These are phyloP conservation scores for Primulina tabacum DNA, from an alignment of 257 asterid species.

Conservation along the genomic window DNA sequence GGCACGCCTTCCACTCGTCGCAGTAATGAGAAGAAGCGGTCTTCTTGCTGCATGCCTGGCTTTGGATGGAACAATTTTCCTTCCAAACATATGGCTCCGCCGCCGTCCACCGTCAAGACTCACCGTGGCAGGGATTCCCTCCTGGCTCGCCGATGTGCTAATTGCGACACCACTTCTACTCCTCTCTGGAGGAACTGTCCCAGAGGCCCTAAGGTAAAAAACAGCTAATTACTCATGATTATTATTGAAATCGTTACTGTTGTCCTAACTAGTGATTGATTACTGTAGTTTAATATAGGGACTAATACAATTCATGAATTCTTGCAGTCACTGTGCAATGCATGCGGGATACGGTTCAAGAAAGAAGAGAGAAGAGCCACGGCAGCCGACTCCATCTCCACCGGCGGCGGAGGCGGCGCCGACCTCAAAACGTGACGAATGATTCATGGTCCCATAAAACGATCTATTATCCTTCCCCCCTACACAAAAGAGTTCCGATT, in stretches of 20 bases:
- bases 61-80: slow-evolving; percentile 80
- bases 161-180: slow-evolving; percentile 93
- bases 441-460: slow-evolving; percentile 48
- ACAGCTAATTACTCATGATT: not conserved
- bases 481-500: slow-evolving; percentile 48
- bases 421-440: slow-evolving; percentile 50
- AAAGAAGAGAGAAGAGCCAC: slow-evolving; percentile 93
- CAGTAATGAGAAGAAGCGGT: slow-evolving; percentile 41
- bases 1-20: slow-evolving; percentile 90
- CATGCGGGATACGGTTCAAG: slow-evolving; percentile 95
- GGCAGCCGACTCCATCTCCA: slow-evolving; percentile 61
- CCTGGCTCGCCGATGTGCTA: slow-evolving; percentile 89
- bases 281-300: not conserved
- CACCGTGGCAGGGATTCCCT: slow-evolving; percentile 62
- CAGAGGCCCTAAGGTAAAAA: slow-evolving; percentile 65
- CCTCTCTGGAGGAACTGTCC: slow-evolving; percentile 98
- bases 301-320: slow-evolving; percentile 1
- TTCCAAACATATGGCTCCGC: slow-evolving; percentile 42
- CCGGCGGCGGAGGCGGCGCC: slow-evolving; percentile 37
- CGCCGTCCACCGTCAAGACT: slow-evolving; percentile 40
- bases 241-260: not conserved
- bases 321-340: slow-evolving; percentile 93
- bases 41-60: slow-evolving; percentile 51
- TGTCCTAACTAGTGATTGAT: not conserved
- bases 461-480: slow-evolving; percentile 29